Conservation (phyloP, 305 asterid species). For the Rubia peregrina region DNA sequence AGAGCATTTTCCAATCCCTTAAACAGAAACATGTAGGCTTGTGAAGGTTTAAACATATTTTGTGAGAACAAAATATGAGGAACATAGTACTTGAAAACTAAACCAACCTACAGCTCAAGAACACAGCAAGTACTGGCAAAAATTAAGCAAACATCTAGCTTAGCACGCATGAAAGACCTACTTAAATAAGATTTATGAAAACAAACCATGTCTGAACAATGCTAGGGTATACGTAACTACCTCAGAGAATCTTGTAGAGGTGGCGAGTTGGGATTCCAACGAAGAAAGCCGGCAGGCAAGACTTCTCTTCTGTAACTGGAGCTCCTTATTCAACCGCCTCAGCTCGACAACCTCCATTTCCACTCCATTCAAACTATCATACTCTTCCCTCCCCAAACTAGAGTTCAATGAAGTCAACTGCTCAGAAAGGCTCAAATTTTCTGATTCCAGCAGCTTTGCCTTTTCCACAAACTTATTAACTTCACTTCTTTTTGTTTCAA, state of each 20-base stretch:
- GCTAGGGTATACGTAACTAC: constrained; percentile 25
- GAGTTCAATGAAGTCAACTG: constrained; percentile 42
- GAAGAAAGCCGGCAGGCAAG: constrained; percentile 60
- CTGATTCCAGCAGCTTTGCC: constrained; percentile 50
- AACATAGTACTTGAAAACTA: neutral
- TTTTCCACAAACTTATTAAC: constrained; percentile 44
- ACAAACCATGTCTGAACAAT: neutral
- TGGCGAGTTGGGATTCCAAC: constrained; percentile 56
- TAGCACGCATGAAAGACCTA: neutral
- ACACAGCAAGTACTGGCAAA: neutral
- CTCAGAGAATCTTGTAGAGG: constrained; percentile 46
- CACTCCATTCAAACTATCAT: constrained; percentile 27
- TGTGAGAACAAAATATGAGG: neutral
- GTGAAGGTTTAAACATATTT: neutral
- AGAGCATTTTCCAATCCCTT: neutral
- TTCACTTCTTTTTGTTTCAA: constrained; percentile 50
- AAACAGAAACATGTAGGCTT: constrained; percentile 5
- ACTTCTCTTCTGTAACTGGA: constrained; percentile 85
- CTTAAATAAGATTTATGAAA: neutral
- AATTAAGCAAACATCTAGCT: neutral
- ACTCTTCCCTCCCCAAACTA: constrained; percentile 31
- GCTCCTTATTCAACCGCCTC: constrained; percentile 86
- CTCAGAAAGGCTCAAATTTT: constrained; percentile 40
- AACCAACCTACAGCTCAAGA: neutral
- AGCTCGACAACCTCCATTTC: constrained; percentile 84